Evolutionary conservation across 139 green algal species (phyloP), one percentile per base, ranked within the genome.

Genomic region (Coelastrella sp.): DNA sequence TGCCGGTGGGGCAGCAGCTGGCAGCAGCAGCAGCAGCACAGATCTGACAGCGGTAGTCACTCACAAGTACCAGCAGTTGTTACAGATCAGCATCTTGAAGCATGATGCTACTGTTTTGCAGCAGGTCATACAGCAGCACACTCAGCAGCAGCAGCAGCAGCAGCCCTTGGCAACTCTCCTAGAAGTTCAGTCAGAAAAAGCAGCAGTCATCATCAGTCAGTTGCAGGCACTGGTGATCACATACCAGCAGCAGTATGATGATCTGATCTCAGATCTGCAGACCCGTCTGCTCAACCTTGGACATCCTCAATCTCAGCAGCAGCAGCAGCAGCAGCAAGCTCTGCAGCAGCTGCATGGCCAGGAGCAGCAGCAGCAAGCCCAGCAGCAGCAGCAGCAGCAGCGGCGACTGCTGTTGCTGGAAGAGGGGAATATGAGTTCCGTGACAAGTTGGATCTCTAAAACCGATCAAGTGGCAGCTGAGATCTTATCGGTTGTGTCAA

Each of bases 351-450:
- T 17, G 22, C n/a, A 7, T 8, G 11, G 47, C 17, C 77, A 83
- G 16, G 54, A 73, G 80, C 60, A 75, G 59, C 80, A 86, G 80
- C 80, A 74, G 60, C 80, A 86, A 56, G 56, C 66, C 19, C 79
- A 73, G 79, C 57, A 71, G 6, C 0, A 68, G 56, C 5, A 86
- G 58, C 80, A 86, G 58, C n/a, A 58, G 57, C 19, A 56, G 10
- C 61, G 13, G 80, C 59, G 22, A 58, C 79, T 20, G 56, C 57
- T 73, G 79, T 58, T 73, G 59, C 59, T 74, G 59, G 59, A 86
- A 60, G n/a, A 86, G 59, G 59, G 11, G 79, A 57, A 56, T 0
- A 22, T 59, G 74, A 22, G 32, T 47, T 47, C 32, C 32, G 32
- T 47, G 32, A 47, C 32, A 47, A 80, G 74, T 65, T 11, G 77